These are phyloP conservation scores for Plectranthus barbatus DNA, from an alignment of 257 asterid species.

Conservation along the genomic window DNA sequence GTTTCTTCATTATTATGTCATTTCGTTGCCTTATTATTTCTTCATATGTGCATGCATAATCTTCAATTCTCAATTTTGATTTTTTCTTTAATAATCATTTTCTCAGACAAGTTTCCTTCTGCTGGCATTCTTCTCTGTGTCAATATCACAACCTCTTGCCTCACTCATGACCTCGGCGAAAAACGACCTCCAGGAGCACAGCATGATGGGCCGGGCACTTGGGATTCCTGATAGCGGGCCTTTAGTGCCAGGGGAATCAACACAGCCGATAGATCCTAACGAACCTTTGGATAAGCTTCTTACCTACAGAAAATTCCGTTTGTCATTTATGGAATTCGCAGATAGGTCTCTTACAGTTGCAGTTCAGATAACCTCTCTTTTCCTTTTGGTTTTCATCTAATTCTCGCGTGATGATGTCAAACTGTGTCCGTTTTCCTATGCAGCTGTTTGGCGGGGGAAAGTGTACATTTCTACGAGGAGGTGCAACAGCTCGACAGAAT, in stretches of 20 bases:
- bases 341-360: conserved; percentile 39
- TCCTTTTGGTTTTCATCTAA: neutral
- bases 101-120: conserved; percentile 64
- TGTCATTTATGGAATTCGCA: conserved; percentile 72
- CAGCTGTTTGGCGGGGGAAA: conserved; percentile 90
- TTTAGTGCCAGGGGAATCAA: conserved; percentile 30
- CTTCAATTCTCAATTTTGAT: neutral
- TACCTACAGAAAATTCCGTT: conserved; percentile 50
- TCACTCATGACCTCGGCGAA: conserved; percentile 56
- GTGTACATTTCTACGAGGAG: conserved; percentile 73
- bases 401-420: neutral
- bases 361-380: neutral
- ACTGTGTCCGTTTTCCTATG: neutral
- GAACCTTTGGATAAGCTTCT: conserved; percentile 79
- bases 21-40: neutral
- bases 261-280: conserved; percentile 35
- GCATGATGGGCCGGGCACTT: conserved; percentile 66
- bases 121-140: conserved; percentile 62
- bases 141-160: conserved; percentile 72
- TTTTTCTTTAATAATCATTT: conserved; percentile 9
- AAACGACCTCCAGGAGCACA: conserved; percentile 33
- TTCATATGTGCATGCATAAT: neutral
- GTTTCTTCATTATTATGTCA: neutral
- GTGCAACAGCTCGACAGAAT: conserved; percentile 71
- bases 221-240: conserved; percentile 60